Conservation (phyloP, 2,329 filamentous ascomycete genomes). For the Cadophora sp. region DNA sequence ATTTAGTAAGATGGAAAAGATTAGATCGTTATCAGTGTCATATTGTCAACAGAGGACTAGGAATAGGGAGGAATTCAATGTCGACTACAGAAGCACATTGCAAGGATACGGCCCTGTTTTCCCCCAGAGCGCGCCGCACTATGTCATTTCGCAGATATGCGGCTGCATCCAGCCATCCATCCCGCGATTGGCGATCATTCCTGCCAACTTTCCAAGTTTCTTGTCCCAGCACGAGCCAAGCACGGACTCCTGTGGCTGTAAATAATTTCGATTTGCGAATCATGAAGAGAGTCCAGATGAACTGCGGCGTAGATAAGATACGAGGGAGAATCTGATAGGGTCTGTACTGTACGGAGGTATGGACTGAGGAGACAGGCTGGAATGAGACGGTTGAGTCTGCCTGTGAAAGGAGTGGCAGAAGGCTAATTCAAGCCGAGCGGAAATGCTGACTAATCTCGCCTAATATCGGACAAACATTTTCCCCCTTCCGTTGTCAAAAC, state of each 20-base stretch:
- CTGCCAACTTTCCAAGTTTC: slow-evolving; percentile 14
- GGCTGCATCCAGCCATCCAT: slow-evolving; percentile 12
- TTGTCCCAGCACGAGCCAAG: background rate
- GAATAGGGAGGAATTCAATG: background rate
- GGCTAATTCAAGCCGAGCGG: no score
- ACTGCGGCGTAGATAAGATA: background rate
- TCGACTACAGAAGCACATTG: background rate
- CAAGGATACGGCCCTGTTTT: slow-evolving; percentile 14
- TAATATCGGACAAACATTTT: no score
- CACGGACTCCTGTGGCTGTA: background rate
- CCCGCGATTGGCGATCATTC: slow-evolving; percentile 3
- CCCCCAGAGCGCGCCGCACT: background rate
- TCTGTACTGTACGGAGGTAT: no score
- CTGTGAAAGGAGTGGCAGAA: no score
- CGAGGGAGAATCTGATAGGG: background rate
- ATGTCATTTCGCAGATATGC: slow-evolving; percentile 11
- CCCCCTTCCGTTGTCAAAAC: no score
- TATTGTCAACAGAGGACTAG: slow-evolving; percentile 1
- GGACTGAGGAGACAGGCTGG: no score
- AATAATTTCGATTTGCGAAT: background rate
- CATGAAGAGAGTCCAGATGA: background rate
- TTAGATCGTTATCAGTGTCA: background rate
- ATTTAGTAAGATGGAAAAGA: background rate
- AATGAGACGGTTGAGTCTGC: no score
- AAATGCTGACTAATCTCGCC: no score